Evolutionary conservation across 2,329 filamentous ascomycete genomes (phyloP), one percentile per base, ranked within the genome.

Genomic region (Thelonectria blattea): DNA sequence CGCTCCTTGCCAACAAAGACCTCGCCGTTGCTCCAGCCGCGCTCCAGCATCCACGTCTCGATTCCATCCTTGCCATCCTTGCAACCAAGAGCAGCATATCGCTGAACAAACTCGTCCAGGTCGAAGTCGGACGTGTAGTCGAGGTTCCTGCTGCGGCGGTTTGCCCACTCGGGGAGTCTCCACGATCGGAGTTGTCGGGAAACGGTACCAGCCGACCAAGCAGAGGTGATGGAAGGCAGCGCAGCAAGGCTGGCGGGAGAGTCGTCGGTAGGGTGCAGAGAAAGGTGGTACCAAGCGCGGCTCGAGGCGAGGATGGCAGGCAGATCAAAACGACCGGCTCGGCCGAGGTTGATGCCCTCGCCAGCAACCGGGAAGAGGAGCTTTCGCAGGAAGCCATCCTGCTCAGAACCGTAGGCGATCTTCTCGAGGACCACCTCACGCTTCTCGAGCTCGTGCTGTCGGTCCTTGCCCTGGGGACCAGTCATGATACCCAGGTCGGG

Each of bases 91-190:
- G 86, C 81, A 5, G 88, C 82, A 73, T 97, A 99, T 46, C 95
- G 88, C 68, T 89, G 88, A 18, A 88, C 85, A 70, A 99, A 98
- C 74, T 99, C 95, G 15, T 97, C 92, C 5, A 93, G 81, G 70
- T 99, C 95, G 68, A 98, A 99, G 72, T 99, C 95, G 1, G 93
- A 92, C 0, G 95, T 99, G 76, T 96, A 99, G 73, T 99, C 95
- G 2, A 98, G 86, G 69, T 90, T 88, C 74, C 92, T 92, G 74
- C 93, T 96, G 51, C 95, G 87, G 57, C 94, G 88, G 73, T 98
- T 99, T 1, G 93, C 92, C 95, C 95, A 99, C 75, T 99, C 95
- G 0, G 95, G 91, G 15, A 99, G 81, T 70, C 95, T 87, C 94
- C 95, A 99, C 3, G 93, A 87, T 17, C 95, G 91, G 17, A 99